Conservation (phyloP, 148 eudicot species). For the Rheum nobile region DNA sequence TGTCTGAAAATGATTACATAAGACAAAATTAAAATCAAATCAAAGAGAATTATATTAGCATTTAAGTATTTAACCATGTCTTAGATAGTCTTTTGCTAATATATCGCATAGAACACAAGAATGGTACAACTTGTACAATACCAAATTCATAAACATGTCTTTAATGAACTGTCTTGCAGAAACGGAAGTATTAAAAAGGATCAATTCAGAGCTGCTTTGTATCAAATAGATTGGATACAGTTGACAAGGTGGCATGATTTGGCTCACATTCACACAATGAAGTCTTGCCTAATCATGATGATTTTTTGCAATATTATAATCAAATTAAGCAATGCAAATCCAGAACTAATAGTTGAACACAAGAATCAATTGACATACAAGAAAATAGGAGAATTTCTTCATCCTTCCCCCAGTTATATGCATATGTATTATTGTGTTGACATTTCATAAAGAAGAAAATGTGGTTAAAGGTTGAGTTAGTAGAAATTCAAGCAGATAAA, state of each 20-base stretch:
- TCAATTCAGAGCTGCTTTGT: neutral
- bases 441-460: neutral
- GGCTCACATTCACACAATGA: neutral
- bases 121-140: neutral
- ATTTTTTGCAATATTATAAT: neutral
- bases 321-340: neutral
- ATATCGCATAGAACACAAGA: neutral
- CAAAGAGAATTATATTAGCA: neutral
- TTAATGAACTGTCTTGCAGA: neutral
- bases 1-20: conserved; percentile 36
- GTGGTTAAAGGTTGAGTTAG: neutral
- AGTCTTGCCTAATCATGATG: neutral
- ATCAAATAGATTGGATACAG: neutral
- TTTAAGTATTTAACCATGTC: neutral
- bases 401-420: neutral
- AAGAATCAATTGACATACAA: neutral
- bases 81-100: neutral
- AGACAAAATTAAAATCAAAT: neutral
- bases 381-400: neutral
- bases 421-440: neutral
- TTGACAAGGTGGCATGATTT: neutral
- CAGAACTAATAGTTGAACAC: neutral
- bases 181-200: neutral
- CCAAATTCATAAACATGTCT: neutral
- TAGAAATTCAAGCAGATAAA: neutral